Base-by-base conservation (phyloP, 106 monocot species). In the Posidonia australis region DNA sequence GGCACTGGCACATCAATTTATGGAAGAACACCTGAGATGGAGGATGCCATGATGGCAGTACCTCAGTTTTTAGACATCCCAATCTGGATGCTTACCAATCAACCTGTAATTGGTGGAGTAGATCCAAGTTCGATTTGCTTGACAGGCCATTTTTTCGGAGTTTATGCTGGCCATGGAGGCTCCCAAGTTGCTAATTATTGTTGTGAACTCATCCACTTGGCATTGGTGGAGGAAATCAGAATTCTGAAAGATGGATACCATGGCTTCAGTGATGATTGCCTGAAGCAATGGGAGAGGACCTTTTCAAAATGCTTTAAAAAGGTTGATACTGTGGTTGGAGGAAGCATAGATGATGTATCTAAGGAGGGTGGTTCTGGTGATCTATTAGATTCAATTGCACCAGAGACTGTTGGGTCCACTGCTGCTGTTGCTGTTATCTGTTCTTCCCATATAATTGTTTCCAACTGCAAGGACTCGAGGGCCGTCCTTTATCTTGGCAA, bases 401-500 rank as follows among this genome's bases (percentile, higher is more conserved):
- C 88, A 0, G 92, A 92, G 72, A 88, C 88, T 52, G 92, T 85
- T 17, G 92, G 92, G 55, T 85, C 92, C 17, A 92, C 92, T 25
- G 88, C 92, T 28, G 83, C 88, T 3, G 92, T 85, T 58, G 78
- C 88, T 72, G 74, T 92, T 58, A 54, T 92, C 24, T 92, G 87
- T 47, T 84, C 87, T 53, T 85, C 92, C 0, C 92, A 92, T 64
- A 83, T 92, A 26, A 88, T 92, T 16, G 54, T 92, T 21, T 82
- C 92, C 32, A 92, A 88, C 29, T 88, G 93, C 74, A 88, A 88
- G 26, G 93, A 93, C 78, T 93, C 93, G 3, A 83, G 93, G 57
- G 93, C 88, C 4, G 85, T 92, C 16, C 85, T 92, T 69, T 85
- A 80, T 48, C 82, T 88, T 63, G 87, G 88, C 44, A 92, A 92